phyloP scores from a whole-genome alignment of 139 green algal genomes.

The Deuterostichococcus epilithicus region DNA sequence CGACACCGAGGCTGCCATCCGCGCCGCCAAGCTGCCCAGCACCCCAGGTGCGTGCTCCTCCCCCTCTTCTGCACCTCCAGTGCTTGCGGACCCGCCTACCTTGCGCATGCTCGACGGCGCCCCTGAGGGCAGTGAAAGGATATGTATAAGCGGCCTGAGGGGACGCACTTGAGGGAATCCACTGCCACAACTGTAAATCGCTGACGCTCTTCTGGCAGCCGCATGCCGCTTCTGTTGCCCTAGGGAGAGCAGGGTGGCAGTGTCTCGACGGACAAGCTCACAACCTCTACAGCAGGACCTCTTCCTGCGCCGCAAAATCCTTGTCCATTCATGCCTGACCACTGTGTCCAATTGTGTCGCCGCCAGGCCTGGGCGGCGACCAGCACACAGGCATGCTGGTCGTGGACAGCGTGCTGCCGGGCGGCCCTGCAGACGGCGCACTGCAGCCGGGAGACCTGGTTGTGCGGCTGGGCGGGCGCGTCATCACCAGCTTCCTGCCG shows the following conservation, averaged over 20 bases:
- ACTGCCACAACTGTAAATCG: too few relatives aligned
- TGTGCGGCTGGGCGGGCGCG: conserved; percentile 37
- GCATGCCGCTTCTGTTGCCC: too few relatives aligned
- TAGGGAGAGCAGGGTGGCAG: too few relatives aligned
- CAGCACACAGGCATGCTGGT: conserved; percentile 81
- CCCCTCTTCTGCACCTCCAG: neutral
- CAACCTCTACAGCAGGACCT: too few relatives aligned
- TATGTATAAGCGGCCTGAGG: too few relatives aligned
- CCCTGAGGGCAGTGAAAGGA: too few relatives aligned
- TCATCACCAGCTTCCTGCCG: conserved; percentile 71
- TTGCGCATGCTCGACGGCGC: neutral
- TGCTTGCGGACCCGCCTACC: too few relatives aligned
- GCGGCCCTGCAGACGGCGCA: conserved; percentile 57
- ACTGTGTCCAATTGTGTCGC: neutral
- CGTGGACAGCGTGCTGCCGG: conserved; percentile 77
- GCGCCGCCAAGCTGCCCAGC: conserved; percentile 21
- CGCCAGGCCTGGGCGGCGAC: neutral
- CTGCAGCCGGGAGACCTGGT: conserved; percentile 88
- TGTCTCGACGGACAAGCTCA: neutral
- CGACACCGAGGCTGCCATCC: conserved; percentile 70
- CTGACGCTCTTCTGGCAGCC: too few relatives aligned
- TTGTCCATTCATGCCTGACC: too few relatives aligned
- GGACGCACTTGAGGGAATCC: too few relatives aligned
- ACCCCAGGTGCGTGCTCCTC: conserved; percentile 23
- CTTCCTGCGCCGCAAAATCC: too few relatives aligned